phyloP scores from a whole-genome alignment of 164 flowering plant genomes.

The Berberis thunbergii region DNA sequence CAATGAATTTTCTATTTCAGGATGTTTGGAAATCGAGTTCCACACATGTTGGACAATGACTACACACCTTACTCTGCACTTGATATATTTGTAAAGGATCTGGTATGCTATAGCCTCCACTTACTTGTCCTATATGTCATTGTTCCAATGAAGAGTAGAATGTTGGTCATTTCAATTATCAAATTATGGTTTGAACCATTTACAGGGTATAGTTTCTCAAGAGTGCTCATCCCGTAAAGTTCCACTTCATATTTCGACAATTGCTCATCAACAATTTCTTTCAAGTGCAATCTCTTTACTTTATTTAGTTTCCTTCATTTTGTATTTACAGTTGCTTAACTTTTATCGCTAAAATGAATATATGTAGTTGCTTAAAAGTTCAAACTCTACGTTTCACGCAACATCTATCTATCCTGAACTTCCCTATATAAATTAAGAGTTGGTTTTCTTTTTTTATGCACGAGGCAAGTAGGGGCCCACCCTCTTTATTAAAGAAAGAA shows the following conservation, averaged over 20 bases:
- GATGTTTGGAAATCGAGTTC: constrained; percentile 99
- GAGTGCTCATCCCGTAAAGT: constrained; percentile 61
- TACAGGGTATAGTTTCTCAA: constrained; percentile 83
- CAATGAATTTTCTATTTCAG: constrained; percentile 31
- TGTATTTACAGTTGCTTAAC: background rate
- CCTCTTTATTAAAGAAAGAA: too few species aligned
- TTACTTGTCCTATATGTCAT: background rate
- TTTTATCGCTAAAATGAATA: too few species aligned
- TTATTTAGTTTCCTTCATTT: background rate
- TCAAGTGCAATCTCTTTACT: constrained; percentile 38
- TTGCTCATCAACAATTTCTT: constrained; percentile 79
- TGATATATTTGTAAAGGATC: constrained; percentile 97
- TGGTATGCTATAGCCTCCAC: constrained; percentile 40
- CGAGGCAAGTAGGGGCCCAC: too few species aligned
- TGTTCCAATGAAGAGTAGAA: background rate
- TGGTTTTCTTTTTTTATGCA: too few species aligned
- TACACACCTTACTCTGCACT: constrained; percentile 94
- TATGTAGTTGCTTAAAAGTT: too few species aligned
- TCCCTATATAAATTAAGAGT: too few species aligned
- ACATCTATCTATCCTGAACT: too few species aligned
- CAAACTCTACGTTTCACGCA: too few species aligned
- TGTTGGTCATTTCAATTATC: background rate
- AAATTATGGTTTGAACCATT: constrained; percentile 4
- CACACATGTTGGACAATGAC: constrained; percentile 93
- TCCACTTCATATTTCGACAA: constrained; percentile 74